Evolutionary conservation across 768 basidiomycete species (phyloP).

Genomic region (Rhizopogon rudus): DNA sequence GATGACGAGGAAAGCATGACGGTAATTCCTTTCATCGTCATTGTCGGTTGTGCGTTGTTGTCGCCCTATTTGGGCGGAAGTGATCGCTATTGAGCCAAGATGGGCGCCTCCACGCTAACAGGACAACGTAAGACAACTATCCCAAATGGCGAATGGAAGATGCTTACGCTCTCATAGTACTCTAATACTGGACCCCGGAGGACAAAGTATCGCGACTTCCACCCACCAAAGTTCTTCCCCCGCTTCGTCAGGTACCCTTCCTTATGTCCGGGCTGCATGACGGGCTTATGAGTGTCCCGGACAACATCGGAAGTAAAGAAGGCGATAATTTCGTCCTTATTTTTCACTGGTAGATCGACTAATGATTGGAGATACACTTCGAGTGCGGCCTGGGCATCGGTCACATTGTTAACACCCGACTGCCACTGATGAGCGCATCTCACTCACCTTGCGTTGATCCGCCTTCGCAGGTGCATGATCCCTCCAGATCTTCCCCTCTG

Average conservation of each 20-base stretch:
- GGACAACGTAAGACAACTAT: conserved; percentile 10
- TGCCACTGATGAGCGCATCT: conserved; percentile 4
- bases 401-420: conserved; percentile 7
- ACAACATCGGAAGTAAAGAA: conserved; percentile 92
- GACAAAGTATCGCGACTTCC: conserved; percentile 96
- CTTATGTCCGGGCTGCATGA: conserved; percentile 80
- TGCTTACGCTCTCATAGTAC: conserved; percentile 94
- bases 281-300: conserved; percentile 68
- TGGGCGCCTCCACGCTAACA: conserved; percentile 83
- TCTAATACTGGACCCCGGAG: conserved; percentile 86
- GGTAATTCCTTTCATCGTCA: conserved; percentile 89
- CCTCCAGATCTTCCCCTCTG: conserved; percentile 92
- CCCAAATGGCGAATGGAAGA: conserved; percentile 1
- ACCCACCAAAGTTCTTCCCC: conserved; percentile 96
- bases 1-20: conserved; percentile 96
- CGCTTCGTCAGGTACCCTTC: conserved; percentile 95
- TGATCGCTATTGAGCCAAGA: conserved; percentile 84
- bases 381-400: conserved; percentile 50
- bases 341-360: conserved; percentile 76
- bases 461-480: conserved; percentile 97
- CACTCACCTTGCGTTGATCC: conserved; percentile 87
- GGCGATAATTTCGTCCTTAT: conserved; percentile 83
- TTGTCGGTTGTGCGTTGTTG: conserved; percentile 66
- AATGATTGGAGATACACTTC: conserved; percentile 85
- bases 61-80: conserved; percentile 94